A percentile compares a stretch with the other conserved stretches of the same genome.
phyloP scores from a whole-genome alignment of 148 eudicot genomes.

The Persicaria maculosa region DNA sequence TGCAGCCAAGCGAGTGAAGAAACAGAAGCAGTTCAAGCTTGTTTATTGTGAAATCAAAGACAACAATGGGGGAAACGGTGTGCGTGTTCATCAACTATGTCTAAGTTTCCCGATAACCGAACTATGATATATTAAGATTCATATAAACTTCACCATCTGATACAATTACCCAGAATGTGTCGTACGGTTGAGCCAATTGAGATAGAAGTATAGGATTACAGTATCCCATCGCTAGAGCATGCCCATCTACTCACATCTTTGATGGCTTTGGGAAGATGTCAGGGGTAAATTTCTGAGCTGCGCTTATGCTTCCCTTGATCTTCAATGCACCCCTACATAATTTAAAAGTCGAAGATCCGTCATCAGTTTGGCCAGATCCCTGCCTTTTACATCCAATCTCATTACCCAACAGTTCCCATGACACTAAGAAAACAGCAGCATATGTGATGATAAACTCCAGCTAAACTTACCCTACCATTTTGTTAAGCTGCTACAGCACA shows the following conservation, averaged over 20 bases:
- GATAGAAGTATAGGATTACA: neutral
- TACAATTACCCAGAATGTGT: constrained; percentile 3
- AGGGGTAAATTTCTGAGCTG: constrained; percentile 93
- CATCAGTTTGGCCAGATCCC: neutral
- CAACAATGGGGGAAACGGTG: neutral
- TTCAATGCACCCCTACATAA: constrained; percentile 72
- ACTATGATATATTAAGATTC: neutral
- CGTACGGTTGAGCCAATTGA: neutral
- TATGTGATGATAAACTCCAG: neutral
- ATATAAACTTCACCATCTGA: constrained; percentile 3
- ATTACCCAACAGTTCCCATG: neutral
- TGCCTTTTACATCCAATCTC: neutral
- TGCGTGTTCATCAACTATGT: neutral
- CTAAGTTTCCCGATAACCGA: neutral
- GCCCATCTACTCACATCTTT: constrained; percentile 53
- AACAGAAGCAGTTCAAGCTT: neutral
- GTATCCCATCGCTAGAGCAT: neutral
- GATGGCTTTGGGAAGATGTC: constrained; percentile 96
- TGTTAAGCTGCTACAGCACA: neutral
- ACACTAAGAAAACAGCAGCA: neutral
- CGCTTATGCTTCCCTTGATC: constrained; percentile 84
- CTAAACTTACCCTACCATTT: neutral
- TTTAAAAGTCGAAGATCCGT: neutral
- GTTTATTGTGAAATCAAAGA: neutral
- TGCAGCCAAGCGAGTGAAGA: too few species aligned